Percentiles rank a stretch among this genome's conserved stretches.
phyloP scores from a whole-genome alignment of 2,329 filamentous ascomycete species.

The Aspergillus arachidicola region DNA sequence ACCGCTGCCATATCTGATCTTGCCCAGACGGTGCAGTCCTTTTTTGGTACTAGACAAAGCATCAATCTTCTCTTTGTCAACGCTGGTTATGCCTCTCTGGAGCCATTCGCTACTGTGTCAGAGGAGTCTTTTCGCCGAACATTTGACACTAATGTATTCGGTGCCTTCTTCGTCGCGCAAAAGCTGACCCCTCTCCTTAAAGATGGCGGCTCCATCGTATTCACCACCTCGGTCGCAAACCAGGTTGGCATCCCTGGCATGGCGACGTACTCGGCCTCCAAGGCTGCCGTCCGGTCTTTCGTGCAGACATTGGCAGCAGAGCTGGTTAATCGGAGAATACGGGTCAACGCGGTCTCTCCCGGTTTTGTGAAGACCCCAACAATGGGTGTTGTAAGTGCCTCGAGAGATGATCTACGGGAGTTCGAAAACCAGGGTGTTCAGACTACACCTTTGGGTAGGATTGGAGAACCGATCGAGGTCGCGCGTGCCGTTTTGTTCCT shows the following conservation, averaged over 20 bases:
- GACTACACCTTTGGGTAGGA: slow-evolving; percentile 10
- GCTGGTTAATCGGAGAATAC: slow-evolving; percentile 2
- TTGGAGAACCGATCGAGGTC: slow-evolving; percentile 9
- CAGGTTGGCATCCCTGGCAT: slow-evolving; percentile 12
- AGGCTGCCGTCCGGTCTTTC: slow-evolving; percentile 14
- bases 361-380: slow-evolving; percentile 16
- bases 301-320: slow-evolving; percentile 15
- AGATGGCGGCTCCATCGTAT: slow-evolving; percentile 16
- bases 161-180: slow-evolving; percentile 14
- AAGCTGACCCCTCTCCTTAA: slow-evolving; percentile 7
- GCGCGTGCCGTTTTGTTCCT: slow-evolving; percentile 11
- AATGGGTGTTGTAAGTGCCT: slow-evolving; percentile 10
- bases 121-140: slow-evolving; percentile 11
- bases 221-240: slow-evolving; percentile 12
- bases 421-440: slow-evolving; percentile 12
- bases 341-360: slow-evolving; percentile 15
- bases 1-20: neutral
- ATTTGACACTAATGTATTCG: slow-evolving; percentile 16
- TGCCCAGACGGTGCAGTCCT: neutral
- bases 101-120: slow-evolving; percentile 8
- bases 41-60: slow-evolving; percentile 1
- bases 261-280: slow-evolving; percentile 10
- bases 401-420: slow-evolving; percentile 8
- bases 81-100: slow-evolving; percentile 14
- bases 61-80: slow-evolving; percentile 16